Base-by-base conservation (phyloP, 495 filamentous ascomycete genomes). In the Daldinia caldariorum region DNA sequence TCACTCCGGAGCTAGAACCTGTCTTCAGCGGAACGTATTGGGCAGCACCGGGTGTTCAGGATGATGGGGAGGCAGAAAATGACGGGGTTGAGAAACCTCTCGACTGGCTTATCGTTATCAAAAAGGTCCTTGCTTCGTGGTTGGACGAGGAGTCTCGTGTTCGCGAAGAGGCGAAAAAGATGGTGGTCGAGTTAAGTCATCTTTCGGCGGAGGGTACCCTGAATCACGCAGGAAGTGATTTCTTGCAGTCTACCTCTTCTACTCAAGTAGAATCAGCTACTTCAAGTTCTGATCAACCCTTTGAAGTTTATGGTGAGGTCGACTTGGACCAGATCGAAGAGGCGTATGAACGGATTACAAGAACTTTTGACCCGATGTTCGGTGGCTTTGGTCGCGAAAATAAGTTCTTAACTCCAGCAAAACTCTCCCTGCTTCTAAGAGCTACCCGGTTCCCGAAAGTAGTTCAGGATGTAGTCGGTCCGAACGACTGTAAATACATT, bases 1-100 rank as follows among this genome's bases (percentile, higher is more conserved):
- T 98, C 29, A 98, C 96, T 0, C 96, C 96, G 0, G 89, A 94
- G 71, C 85, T 98, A 6, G 90, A 97, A 67, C 95, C 95, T 0
- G 89, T 99, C 20, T 98, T 97, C 78, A 96, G 96, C 51, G 96
- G 94, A 20, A 97, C 95, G 35, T 99, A 99, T 78, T 97, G 92
- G 92, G 93, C 95, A 9, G 93, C 94, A 2, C 82, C 83, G n/a
- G 81, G 92, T 87, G 63, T 90, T 81, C 72, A 86, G 83, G 60
- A 86, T 82, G 57, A 82, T 76, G 47, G 77, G 60, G 67, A 70
- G 6, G 74, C 69, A 13, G 73, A 63, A 31, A 63, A 58, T 41
- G 71, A 74, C n/a, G 64, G 65, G 2, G 64, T 63, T 10, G 73
- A 74, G 6, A 76, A 73, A 55, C 69, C 71, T 2, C 71, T 79